These are phyloP conservation scores for Candida lessepsii DNA, from an alignment of 805 yeast genomes.

Conservation along the genomic window DNA sequence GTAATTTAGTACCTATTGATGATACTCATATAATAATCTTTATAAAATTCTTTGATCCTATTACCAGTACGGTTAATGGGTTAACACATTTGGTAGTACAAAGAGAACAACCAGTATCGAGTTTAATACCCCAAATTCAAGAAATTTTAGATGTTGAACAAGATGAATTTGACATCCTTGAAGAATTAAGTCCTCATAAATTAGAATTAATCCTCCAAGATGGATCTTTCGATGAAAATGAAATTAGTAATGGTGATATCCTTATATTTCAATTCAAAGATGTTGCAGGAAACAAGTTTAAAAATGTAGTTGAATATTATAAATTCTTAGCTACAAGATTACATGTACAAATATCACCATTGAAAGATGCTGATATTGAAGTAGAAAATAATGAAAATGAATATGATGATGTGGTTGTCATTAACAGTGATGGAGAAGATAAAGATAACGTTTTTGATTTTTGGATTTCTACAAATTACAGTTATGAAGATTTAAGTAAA, in stretches of 20 bases:
- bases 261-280: slow-evolving; percentile 34
- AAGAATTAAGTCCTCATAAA: slow-evolving; percentile 59
- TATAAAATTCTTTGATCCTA: slow-evolving; percentile 66
- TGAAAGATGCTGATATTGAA: slow-evolving; percentile 32
- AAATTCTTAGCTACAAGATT: slow-evolving; percentile 57
- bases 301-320: slow-evolving; percentile 46
- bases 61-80: slow-evolving; percentile 57
- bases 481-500: slow-evolving; percentile 59
- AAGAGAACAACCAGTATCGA: slow-evolving; percentile 44
- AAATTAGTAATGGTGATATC: slow-evolving; percentile 69
- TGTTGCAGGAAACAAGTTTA: slow-evolving; percentile 12
- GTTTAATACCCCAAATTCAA: slow-evolving; percentile 41
- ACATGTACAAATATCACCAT: slow-evolving; percentile 46
- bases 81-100: slow-evolving; percentile 57
- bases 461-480: slow-evolving; percentile 65
- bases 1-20: slow-evolving; percentile 7
- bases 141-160: slow-evolving; percentile 39
- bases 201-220: slow-evolving; percentile 44
- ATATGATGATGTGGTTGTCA: slow-evolving; percentile 28
- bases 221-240: slow-evolving; percentile 53
- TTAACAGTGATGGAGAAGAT: slow-evolving; percentile 21
- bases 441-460: slow-evolving; percentile 45
- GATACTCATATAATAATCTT: slow-evolving; percentile 34
- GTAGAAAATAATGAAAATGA: slow-evolving; percentile 46
- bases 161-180: slow-evolving; percentile 45